Evolutionary conservation across 768 basidiomycete genomes (phyloP), one percentile per base, ranked within the genome.

Genomic region (Agrocybe pediades): DNA sequence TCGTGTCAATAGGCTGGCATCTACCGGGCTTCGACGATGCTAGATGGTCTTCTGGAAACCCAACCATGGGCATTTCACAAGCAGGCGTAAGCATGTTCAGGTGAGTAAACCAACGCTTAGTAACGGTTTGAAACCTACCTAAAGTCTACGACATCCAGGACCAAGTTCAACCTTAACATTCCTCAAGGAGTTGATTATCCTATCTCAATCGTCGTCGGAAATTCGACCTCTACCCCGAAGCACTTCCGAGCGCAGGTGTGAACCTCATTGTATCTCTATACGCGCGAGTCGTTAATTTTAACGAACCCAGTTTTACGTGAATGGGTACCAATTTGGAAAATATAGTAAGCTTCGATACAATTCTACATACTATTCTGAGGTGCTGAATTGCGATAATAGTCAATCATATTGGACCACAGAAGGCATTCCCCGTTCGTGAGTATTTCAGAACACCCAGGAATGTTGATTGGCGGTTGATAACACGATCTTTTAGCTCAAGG

Each of bases 21-120:
- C 71, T 84, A 17, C 83, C 84, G 19, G 76, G 71, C 21, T 82
- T 80, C 63, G 67, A 81, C 41, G 80, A 82, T 51, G 65, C 71
- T 8, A 55, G 53, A 0, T 84, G 84, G 84, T 60, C 68, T 11
- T 50, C 56, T 21, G 71, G 76, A 3, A 71, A 68, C 9, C 80
- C 81, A 0, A 77, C 71, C 9, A 61, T 55, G 0, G 80, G 78
- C 23, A 71, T 74, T 36, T 64, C 71, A 5, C 55, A 66, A 7
- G 73, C 78, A 6, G 81, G 81, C 19, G 78, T 81, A 27, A 68
- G 65, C 46, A 81, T 82, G 65, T 82, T 76, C 56, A 74, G 78
- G 78, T 75, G 55, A 40, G 41, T 17, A 19, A 13, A 16, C 29
- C 8, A 11, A 21, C 2, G 7, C n/a, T 23, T 16, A 26, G 9